Base-by-base conservation (phyloP, 495 filamentous ascomycete species). In the Penicillium malachiteum region DNA sequence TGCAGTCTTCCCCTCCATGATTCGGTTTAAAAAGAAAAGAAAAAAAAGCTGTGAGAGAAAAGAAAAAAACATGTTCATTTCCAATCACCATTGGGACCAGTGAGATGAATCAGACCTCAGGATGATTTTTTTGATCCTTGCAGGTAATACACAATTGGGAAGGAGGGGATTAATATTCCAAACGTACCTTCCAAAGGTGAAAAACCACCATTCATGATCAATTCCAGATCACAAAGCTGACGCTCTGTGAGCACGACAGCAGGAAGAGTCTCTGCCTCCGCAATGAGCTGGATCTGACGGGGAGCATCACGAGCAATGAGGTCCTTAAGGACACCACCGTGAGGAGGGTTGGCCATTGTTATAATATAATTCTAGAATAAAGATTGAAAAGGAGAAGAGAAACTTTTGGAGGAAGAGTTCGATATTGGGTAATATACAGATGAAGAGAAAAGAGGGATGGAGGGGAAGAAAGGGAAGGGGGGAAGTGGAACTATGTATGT, bases 241-340 rank as follows among this genome's bases (percentile, higher is more conserved):
- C 94, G 84, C 82, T 98, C 94, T 35, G 83, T 85, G 62, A 98
- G 82, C 43, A 88, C 75, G 61, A 98, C 83, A 13, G 94, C 90
- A 33, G 90, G 90, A 41, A 97, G 83, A 9, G 70, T 87, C 76
- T 96, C 92, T 9, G 93, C 92, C 74, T 98, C 94, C 26, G 79
- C 83, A 8, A 77, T 78, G 49, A 98, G 86, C 73, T 95, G 73
- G 34, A 78, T 74, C 44, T 93, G 86, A 60, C 87, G 84, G 49
- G 86, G 85, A 50, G 83, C 78, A 83, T 98, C 94, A 75, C 94
- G 85, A 35, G 93, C 93, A 54, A 97, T 71, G 64, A 98, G 84
- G 80, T 98, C 94, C 84, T 97, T 97, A 60, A 98, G 87, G 76
- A 93, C 80, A 71, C 95, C 94, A 77, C 94, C 94, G 76, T 98